Conservation (phyloP, 805 yeast species). For the Candida gorgasii region DNA sequence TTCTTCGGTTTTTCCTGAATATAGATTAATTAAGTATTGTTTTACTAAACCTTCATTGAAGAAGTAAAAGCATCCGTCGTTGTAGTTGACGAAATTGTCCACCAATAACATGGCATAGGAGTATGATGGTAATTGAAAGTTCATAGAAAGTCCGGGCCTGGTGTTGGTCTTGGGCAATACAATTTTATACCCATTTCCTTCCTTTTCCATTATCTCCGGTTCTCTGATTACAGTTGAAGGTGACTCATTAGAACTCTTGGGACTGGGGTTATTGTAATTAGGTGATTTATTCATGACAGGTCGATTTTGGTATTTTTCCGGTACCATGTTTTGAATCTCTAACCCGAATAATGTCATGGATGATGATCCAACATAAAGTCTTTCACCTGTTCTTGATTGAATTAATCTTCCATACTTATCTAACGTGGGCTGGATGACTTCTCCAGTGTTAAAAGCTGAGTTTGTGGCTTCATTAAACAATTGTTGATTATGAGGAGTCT, state of each 20-base stretch:
- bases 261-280: constrained; percentile 9
- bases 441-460: constrained; percentile 25
- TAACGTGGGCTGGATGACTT: constrained; percentile 68
- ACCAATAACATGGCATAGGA: constrained; percentile 73
- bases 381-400: constrained; percentile 74
- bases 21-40: constrained; percentile 61
- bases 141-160: constrained; percentile 66
- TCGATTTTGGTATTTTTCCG: constrained; percentile 20
- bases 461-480: constrained; percentile 14
- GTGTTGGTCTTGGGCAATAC: constrained; percentile 68
- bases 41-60: constrained; percentile 81
- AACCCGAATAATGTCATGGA: constrained; percentile 81
- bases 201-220: constrained; percentile 64
- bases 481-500: constrained; percentile 16
- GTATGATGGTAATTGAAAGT: constrained; percentile 73
- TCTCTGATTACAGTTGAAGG: constrained; percentile 37
- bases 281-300: constrained; percentile 8
- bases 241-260: constrained; percentile 3
- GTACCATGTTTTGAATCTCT: constrained; percentile 69
- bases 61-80: constrained; percentile 83
- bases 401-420: constrained; percentile 72
- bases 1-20: constrained; percentile 48
- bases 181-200: constrained; percentile 74
- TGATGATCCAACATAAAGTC: constrained; percentile 75
- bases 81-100: constrained; percentile 74